These are phyloP conservation scores for Chenopodium quinoa DNA, from an alignment of 148 eudicot species.

Conservation along the genomic window DNA sequence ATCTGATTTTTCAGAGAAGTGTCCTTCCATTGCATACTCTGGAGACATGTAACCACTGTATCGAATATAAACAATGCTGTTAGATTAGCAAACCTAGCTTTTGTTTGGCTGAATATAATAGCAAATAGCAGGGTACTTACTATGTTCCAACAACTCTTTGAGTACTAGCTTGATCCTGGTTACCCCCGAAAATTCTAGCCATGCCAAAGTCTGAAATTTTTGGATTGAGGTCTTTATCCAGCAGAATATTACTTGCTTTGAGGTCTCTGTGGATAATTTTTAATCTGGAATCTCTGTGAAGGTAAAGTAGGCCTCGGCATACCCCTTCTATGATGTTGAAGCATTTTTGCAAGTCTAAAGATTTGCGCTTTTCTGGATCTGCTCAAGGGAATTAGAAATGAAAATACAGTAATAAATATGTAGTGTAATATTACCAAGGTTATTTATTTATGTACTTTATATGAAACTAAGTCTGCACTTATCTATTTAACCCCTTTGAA, in stretches of 20 bases:
- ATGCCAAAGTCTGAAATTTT: conserved; percentile 49
- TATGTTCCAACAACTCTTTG: conserved; percentile 40
- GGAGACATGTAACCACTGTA: conserved; percentile 56
- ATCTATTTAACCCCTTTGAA: background rate
- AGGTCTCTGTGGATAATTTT: conserved; percentile 50
- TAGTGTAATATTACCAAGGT: too few relatives aligned
- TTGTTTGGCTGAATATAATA: background rate
- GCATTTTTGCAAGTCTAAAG: conserved; percentile 47
- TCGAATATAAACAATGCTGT: background rate
- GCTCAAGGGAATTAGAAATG: background rate
- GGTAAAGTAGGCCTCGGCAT: conserved; percentile 45
- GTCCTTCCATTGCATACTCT: conserved; percentile 53
- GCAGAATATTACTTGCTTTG: conserved; percentile 42
- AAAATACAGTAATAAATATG: too few relatives aligned
- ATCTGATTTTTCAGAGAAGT: conserved; percentile 53
- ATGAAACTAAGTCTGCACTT: background rate
- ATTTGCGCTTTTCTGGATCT: conserved; percentile 26
- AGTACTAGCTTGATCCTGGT: conserved; percentile 34
- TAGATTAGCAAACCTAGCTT: background rate
- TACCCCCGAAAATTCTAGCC: conserved; percentile 36
- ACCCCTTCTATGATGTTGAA: conserved; percentile 30
- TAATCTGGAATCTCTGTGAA: conserved; percentile 46
- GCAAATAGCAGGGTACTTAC: conserved; percentile 26
- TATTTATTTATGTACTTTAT: too few relatives aligned
- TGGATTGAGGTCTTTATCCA: conserved; percentile 35